Base-by-base conservation (phyloP, 73 alveolate species). In the Tetrahymena malaccensis region DNA sequence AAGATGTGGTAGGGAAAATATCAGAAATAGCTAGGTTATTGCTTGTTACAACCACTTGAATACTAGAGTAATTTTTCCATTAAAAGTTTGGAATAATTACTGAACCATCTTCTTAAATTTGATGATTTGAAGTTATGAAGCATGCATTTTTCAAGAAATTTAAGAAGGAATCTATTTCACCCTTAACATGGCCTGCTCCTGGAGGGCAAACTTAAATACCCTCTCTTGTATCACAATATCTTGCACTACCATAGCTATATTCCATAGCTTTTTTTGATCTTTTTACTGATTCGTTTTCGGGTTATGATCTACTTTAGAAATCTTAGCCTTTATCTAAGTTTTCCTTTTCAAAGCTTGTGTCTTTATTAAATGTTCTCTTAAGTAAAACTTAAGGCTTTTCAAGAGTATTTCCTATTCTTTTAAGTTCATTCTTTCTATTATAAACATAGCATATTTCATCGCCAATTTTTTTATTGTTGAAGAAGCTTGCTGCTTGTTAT, bases 341-440 rank as follows among this genome's bases (percentile, higher is more conserved):
- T 55, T 96, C 97, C 8, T 44, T 57, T 93, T 96, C 96, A 34
- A 85, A 85, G 10, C n/a, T 38, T 58, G 97, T 94, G 27, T 94
- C 96, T 55, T 94, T 58, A 19, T 96, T 94, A 31, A 84, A 94
- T 44, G 43, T 34, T 93, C 98, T 96, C 93, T 97, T 97, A 21
- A 96, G 84, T 17, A 97, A 58, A 4, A 97, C 85, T 37, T 56
- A 93, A 27, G 98, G 98, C 44, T 94, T 96, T 15, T 95, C 98
- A 33, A 97, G 96, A 93, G 98, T 96, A 85, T 97, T 97, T 3
- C 98, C 98, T 21, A 97, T 93, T 43, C 56, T 93, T 84, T 96
- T 96, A 56, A 96, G 96, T 43, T 94, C 94, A 57, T 95, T 35
- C 84, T 97, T 97, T 85, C 98, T 85, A 35, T 89, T 94, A 44